A percentile compares a stretch with the other conserved stretches of the same genome.
phyloP scores from a whole-genome alignment of 768 basidiomycete genomes.

The Tephrocybe sp. region DNA sequence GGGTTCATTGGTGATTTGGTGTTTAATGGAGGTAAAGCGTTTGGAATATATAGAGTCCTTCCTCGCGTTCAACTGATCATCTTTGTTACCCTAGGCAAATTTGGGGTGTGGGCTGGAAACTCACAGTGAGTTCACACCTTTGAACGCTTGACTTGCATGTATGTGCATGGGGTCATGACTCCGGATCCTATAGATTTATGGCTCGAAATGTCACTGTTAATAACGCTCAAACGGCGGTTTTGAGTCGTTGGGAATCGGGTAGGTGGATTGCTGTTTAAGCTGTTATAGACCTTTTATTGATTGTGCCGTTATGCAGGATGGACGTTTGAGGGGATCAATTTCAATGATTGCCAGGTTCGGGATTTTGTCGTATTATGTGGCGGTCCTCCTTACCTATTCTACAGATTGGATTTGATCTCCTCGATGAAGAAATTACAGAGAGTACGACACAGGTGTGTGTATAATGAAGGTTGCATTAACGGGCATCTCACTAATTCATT shows the following conservation, averaged over 20 bases:
- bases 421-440: slow-evolving; percentile 43
- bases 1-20: slow-evolving; percentile 54
- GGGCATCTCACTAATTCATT: background rate
- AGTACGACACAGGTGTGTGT: slow-evolving; percentile 37
- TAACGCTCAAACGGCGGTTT: slow-evolving; percentile 48
- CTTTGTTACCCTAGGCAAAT: slow-evolving; percentile 50
- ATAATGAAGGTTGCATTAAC: background rate
- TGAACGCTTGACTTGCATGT: background rate
- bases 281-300: too few species aligned
- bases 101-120: slow-evolving; percentile 74
- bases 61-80: background rate
- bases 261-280: too few species aligned
- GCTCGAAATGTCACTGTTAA: slow-evolving; percentile 58
- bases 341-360: slow-evolving; percentile 36
- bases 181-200: slow-evolving; percentile 48
- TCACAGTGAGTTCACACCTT: slow-evolving; percentile 55
- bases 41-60: too few species aligned
- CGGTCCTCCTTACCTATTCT: slow-evolving; percentile 8
- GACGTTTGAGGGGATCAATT: slow-evolving; percentile 43
- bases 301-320: slow-evolving; percentile 33
- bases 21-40: slow-evolving; percentile 47
- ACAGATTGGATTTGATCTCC: slow-evolving; percentile 57
- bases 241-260: slow-evolving; percentile 50
- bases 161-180: too few species aligned
- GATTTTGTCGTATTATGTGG: too few species aligned